Evolutionary conservation across 768 basidiomycete genomes (phyloP).

Genomic region (Mycena pura): DNA sequence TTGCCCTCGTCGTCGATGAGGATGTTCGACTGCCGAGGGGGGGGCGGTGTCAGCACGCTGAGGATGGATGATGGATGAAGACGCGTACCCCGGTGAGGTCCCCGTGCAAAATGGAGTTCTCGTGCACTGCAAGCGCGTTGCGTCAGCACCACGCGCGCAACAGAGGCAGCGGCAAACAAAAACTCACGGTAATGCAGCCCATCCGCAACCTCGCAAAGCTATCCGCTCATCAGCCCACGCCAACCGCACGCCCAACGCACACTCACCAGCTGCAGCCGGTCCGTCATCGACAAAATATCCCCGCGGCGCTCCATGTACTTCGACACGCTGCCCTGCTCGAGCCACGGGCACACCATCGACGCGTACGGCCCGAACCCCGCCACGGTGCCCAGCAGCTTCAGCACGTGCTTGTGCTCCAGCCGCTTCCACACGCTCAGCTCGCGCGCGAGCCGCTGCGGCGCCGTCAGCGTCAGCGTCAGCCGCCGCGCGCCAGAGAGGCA

Average conservation of each 20-base stretch:
- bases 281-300: slow-evolving; percentile 41
- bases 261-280: slow-evolving; percentile 43
- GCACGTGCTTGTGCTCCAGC: slow-evolving; percentile 46
- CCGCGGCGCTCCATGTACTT: slow-evolving; percentile 45
- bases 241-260: no score
- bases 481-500: no score
- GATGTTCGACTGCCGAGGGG: slow-evolving; percentile 49
- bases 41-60: background rate
- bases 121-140: slow-evolving; percentile 39
- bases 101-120: slow-evolving; percentile 47
- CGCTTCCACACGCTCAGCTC: slow-evolving; percentile 47
- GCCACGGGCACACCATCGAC: slow-evolving; percentile 51
- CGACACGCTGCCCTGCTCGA: slow-evolving; percentile 45
- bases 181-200: slow-evolving; percentile 49
- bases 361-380: slow-evolving; percentile 46
- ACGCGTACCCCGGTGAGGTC: slow-evolving; percentile 48
- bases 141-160: no score
- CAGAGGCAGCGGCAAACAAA: background rate
- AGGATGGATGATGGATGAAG: background rate
- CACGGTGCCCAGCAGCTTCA: slow-evolving; percentile 43
- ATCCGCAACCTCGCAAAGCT: slow-evolving; percentile 46
- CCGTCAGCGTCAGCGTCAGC: background rate
- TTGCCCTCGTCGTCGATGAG: slow-evolving; percentile 49
- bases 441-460: slow-evolving; percentile 38
- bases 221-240: no score